Base-by-base conservation (phyloP, 1,284 basidiomycete genomes). In the Tilletia caries region DNA sequence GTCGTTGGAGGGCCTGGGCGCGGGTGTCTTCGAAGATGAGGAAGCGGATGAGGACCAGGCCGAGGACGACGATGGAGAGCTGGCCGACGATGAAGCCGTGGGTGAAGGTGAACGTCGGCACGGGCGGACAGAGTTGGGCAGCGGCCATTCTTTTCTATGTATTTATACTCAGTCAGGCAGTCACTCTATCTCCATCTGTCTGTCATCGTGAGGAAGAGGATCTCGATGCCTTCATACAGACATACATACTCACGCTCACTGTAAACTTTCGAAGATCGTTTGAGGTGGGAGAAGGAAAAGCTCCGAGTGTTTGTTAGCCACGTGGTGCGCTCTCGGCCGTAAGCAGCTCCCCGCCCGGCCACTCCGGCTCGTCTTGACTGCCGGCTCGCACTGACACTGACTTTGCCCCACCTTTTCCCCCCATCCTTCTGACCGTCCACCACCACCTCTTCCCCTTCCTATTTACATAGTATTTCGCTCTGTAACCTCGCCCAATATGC, bases 71-170 rank as follows among this genome's bases (percentile, higher is more conserved):
- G 68, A 87, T 85, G 15, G 85, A 85, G 4, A 85, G 83, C 79
- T 87, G 87, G 10, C 87, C 87, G 27, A 86, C 78, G 41, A 88
- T 79, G 68, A 88, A 83, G 20, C 87, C 87, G 71, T 87, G 86
- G 1, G 86, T 86, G 77, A 88, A 88, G 0, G 86, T 85, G 33
- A 70, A 52, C 12, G 32, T 48, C n/a, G 65, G 58, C 29, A 62
- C 58, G 29, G 58, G 58, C 58, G 58, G 32, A 15, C 58, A 62
- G 18, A n/a, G 52, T 23, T 29, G 52, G 23, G 29, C 46, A 50
- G 15, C 37, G 37, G 37, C 15, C 37, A 41, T 41, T 41, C 37
- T 41, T n/a, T n/a, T n/a, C n/a, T n/a, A n/a, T n/a, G n/a, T n/a
- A n/a, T n/a, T n/a, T n/a, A n/a, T n/a, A n/a, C n/a, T n/a, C n/a